Percentiles rank a stretch among this genome's conserved stretches.
Evolutionary conservation across 228 moss, liverwort and hornwort genomes (phyloP).

Genomic region (Sphagnum fallax): DNA sequence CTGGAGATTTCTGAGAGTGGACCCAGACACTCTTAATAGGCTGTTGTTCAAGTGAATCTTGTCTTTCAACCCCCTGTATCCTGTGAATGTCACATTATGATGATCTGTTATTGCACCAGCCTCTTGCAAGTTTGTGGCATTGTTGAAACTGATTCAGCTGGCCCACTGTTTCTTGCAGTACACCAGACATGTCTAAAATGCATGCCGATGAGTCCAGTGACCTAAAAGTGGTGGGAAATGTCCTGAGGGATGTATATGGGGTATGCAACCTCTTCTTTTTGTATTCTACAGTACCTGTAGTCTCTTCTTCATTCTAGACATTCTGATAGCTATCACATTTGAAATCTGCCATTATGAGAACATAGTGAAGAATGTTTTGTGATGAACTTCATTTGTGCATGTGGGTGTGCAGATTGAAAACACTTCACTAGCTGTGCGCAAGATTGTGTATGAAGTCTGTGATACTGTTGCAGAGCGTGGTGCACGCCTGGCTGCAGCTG

Average conservation of each 20-base stretch:
- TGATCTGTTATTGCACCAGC: not conserved
- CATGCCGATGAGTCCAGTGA: slow-evolving; percentile 50
- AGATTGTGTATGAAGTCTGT: slow-evolving; percentile 43
- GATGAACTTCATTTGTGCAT: not conserved
- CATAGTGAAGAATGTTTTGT: not conserved
- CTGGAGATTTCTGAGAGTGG: not conserved
- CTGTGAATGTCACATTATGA: too few species aligned
- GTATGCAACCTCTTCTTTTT: slow-evolving; percentile 12
- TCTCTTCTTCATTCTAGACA: too few species aligned
- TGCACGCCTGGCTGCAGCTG: slow-evolving; percentile 59
- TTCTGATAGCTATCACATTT: not conserved
- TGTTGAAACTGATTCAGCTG: not conserved
- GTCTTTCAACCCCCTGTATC: too few species aligned
- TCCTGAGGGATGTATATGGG: slow-evolving; percentile 43
- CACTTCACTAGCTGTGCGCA: slow-evolving; percentile 48
- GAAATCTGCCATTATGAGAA: not conserved
- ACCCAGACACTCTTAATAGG: not conserved
- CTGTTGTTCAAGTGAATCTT: too few species aligned
- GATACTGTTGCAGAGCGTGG: slow-evolving; percentile 50
- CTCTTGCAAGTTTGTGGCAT: not conserved
- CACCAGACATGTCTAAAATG: slow-evolving; percentile 69
- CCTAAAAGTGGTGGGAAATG: slow-evolving; percentile 46
- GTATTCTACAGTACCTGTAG: too few species aligned
- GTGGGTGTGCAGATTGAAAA: slow-evolving; percentile 26
- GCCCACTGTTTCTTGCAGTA: slow-evolving; percentile 16